phyloP scores from a whole-genome alignment of 768 basidiomycete species.

The Agaricus subrufescens region DNA sequence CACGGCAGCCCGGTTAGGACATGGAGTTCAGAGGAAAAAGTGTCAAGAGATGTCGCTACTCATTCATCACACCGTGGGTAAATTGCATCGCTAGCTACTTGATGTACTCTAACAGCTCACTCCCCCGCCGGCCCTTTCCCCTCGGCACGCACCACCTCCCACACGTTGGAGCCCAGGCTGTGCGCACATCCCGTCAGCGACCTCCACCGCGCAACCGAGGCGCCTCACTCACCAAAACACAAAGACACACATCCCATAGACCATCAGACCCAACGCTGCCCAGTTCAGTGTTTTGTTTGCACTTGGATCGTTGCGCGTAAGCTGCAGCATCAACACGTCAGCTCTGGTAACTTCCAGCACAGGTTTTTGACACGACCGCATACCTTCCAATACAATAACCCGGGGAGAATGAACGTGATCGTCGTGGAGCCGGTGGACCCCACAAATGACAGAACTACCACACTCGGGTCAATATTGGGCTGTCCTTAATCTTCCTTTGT shows the following conservation, averaged over 20 bases:
- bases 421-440: constrained; percentile 96
- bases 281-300: constrained; percentile 46
- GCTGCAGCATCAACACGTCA: constrained; percentile 28
- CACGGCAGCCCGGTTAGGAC: constrained; percentile 18
- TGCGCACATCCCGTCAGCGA: constrained; percentile 6
- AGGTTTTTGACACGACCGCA: constrained; percentile 11
- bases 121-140: constrained; percentile 3
- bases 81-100: constrained; percentile 14
- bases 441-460: constrained; percentile 86
- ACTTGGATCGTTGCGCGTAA: constrained; percentile 64
- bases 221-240: constrained; percentile 72
- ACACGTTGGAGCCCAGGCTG: constrained; percentile 80
- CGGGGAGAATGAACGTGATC: constrained; percentile 94
- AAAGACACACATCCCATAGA: constrained; percentile 78
- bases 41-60: constrained; percentile 12
- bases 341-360: constrained; percentile 5
- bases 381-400: constrained; percentile 91
- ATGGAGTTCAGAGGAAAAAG: constrained; percentile 19
- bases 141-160: constrained; percentile 44
- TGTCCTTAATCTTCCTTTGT: constrained; percentile 1
- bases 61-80: constrained; percentile 32
- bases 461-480: constrained; percentile 2
- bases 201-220: neutral
- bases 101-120: constrained; percentile 10
- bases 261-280: constrained; percentile 58